Evolutionary conservation across 2,329 filamentous ascomycete genomes (phyloP).

Genomic region (Pyricularia pennisetigena): DNA sequence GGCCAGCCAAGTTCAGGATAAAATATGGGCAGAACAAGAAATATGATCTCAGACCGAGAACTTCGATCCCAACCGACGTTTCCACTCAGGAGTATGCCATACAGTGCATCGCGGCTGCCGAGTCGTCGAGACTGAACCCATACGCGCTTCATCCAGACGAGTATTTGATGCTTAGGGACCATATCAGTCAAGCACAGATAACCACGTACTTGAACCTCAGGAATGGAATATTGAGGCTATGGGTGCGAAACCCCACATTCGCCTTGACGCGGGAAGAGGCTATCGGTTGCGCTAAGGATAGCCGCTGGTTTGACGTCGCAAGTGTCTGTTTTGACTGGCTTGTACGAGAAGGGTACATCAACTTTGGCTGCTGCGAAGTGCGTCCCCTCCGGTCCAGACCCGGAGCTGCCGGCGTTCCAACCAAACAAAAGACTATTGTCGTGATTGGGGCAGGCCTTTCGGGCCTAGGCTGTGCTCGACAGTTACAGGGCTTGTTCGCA

Average conservation of each 20-base stretch:
- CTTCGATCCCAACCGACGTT: constrained; percentile 73
- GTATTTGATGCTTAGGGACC: constrained; percentile 67
- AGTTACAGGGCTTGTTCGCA: constrained; percentile 75
- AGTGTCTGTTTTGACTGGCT: constrained; percentile 90
- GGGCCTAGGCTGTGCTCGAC: constrained; percentile 82
- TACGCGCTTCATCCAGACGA: constrained; percentile 82
- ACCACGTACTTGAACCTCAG: constrained; percentile 94
- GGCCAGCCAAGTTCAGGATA: constrained; percentile 1
- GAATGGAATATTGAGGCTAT: constrained; percentile 85
- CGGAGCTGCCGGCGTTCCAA: constrained; percentile 5
- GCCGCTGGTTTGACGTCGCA: constrained; percentile 81
- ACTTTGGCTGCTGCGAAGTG: constrained; percentile 85
- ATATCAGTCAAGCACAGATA: constrained; percentile 81
- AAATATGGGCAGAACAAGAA: constrained; percentile 18
- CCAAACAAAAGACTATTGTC: constrained; percentile 62
- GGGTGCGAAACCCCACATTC: constrained; percentile 78
- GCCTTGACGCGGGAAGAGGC: constrained; percentile 78
- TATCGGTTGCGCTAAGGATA: constrained; percentile 79
- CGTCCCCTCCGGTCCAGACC: constrained; percentile 28
- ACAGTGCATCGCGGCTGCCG: constrained; percentile 82
- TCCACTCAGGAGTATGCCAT: constrained; percentile 71
- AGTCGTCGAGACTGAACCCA: constrained; percentile 80
- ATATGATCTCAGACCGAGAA: constrained; percentile 60
- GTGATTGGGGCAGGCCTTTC: constrained; percentile 93
- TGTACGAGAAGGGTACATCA: constrained; percentile 84